Conservation (phyloP, 202 grass and related monocot genomes). For the Dendrocalamus latiflorus region DNA sequence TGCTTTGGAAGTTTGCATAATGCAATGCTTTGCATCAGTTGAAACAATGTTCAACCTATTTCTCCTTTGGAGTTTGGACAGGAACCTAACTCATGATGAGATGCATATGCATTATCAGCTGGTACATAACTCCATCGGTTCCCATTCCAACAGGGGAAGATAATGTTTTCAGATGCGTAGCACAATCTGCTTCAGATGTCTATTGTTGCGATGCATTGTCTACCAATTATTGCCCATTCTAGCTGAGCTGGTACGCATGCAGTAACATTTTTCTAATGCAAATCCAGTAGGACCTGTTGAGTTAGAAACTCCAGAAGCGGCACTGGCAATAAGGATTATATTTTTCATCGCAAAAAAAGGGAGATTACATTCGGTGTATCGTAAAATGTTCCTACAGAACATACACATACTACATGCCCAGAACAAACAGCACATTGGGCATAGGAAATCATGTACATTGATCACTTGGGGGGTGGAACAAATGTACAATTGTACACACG, state of each 20-base stretch:
- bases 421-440: neutral
- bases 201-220: neutral
- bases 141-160: neutral
- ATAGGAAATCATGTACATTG: neutral
- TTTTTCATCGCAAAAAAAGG: neutral
- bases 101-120: neutral
- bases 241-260: neutral
- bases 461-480: neutral
- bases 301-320: neutral
- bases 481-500: neutral
- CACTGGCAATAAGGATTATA: neutral
- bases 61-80: no score
- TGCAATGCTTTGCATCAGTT: neutral
- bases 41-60: neutral
- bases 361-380: neutral
- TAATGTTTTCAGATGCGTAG: neutral
- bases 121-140: neutral
- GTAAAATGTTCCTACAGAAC: neutral
- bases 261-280: neutral
- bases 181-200: neutral
- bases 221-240: neutral
- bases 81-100: neutral
- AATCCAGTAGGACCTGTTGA: neutral
- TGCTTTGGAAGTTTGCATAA: neutral
- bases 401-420: neutral